Conservation (phyloP, 345 rosid species). For the Populus ilicifolia region DNA sequence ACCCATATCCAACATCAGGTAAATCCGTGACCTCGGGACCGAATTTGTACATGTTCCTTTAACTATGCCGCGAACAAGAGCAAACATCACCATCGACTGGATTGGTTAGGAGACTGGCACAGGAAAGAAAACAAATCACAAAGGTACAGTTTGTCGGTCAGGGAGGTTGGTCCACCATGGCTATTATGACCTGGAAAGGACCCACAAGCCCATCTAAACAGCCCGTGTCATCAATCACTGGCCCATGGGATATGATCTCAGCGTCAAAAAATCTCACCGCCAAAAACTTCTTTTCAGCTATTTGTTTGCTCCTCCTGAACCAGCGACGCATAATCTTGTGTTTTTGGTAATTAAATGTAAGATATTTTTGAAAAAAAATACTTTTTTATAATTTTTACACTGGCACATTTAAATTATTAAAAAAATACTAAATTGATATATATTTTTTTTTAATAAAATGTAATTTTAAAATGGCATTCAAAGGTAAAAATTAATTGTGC, state of each 20-base stretch:
- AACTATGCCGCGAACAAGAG: background rate
- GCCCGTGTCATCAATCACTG: conserved; percentile 18
- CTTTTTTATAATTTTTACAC: too few species aligned
- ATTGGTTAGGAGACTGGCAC: conserved; percentile 14
- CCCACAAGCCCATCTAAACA: conserved; percentile 18
- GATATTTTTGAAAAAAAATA: too few species aligned
- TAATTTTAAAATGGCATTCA: too few species aligned
- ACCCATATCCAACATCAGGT: too few species aligned
- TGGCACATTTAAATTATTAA: too few species aligned
- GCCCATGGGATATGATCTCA: conserved; percentile 21
- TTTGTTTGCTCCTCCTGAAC: background rate
- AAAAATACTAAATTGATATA: too few species aligned
- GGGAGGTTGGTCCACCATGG: conserved; percentile 30
- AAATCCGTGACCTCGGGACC: too few species aligned
- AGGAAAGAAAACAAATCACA: background rate
- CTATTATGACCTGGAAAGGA: conserved; percentile 16
- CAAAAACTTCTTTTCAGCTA: background rate
- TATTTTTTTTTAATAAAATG: too few species aligned
- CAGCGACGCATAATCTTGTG: background rate
- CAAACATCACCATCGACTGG: conserved; percentile 5
- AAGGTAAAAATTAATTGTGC: too few species aligned
- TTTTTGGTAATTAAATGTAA: too few species aligned
- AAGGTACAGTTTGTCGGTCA: conserved; percentile 18
- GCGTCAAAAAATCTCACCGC: background rate
- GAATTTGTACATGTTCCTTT: too few species aligned